phyloP scores from a whole-genome alignment of 345 rosid genomes.

The Populus simonii region DNA sequence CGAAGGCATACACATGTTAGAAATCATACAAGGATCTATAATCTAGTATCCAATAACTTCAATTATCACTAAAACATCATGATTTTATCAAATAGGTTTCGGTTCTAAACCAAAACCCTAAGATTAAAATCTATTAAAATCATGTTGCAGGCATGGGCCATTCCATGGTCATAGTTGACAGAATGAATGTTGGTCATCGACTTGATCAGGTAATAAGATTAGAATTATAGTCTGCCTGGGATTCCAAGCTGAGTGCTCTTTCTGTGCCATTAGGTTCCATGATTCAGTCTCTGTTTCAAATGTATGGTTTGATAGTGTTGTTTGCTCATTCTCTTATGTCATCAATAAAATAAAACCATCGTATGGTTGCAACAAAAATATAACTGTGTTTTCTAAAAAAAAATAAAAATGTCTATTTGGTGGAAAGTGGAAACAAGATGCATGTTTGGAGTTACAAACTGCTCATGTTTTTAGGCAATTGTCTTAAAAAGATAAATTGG shows the following conservation, averaged over 20 bases:
- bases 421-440: neutral
- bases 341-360: neutral
- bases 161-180: conserved; percentile 84
- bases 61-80: too few relatives aligned
- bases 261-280: neutral
- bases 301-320: neutral
- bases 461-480: neutral
- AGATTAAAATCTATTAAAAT: too few relatives aligned
- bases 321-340: neutral
- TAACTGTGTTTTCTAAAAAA: neutral
- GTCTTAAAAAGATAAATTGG: neutral
- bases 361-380: neutral
- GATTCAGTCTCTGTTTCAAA: neutral
- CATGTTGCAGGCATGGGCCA: conserved; percentile 74
- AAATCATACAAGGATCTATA: too few relatives aligned
- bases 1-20: too few relatives aligned
- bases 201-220: conserved; percentile 71
- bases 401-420: neutral
- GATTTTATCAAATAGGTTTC: too few relatives aligned
- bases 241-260: neutral
- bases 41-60: too few relatives aligned
- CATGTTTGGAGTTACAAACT: neutral
- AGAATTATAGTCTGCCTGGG: neutral
- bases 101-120: too few relatives aligned
- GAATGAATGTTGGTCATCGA: conserved; percentile 56